Evolutionary conservation across 331 rosid species (phyloP), one percentile per base, ranked within the genome.

Genomic region (Spiraea crenata): DNA sequence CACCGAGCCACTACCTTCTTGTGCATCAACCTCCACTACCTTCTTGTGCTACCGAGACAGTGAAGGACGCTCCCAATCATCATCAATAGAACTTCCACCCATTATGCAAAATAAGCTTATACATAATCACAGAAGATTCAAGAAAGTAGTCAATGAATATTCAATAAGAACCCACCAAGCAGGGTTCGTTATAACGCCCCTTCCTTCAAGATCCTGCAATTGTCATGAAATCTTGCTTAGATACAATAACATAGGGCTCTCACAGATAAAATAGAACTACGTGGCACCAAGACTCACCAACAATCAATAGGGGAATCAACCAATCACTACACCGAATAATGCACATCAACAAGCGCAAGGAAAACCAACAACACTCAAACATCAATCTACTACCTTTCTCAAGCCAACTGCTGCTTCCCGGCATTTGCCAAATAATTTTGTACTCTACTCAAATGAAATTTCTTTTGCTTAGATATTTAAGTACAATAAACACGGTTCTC

Each of bases 151-250:
- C n/a, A n/a, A n/a, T n/a, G n/a, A n/a, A n/a, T n/a, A n/a, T n/a
- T n/a, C n/a, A n/a, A n/a, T n/a, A n/a, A n/a, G n/a, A n/a, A n/a
- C n/a, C n/a, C n/a, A n/a, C n/a, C n/a, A n/a, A n/a, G n/a, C n/a
- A n/a, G n/a, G n/a, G n/a, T n/a, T n/a, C n/a, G n/a, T n/a, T n/a
- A n/a, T n/a, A n/a, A n/a, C n/a, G n/a, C n/a, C 19, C 78, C 99
- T 88, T 38, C 97, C 97, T 0, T 89, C 97, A 31, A 93, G 74
- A 62, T 87, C 91, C 96, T 93, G 81, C 40, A 78, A 77, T 76
- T 64, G 62, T 60, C 72, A 79, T 19, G 6, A 65, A 66, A 52
- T 17, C 35, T 63, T 9, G 14, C 57, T 80, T n/a, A 75, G 45
- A 84, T 56, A 65, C 42, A 31, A 68, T 16, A 2, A 54, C 60